Conservation (phyloP, 345 rosid species). For the Reutealis trisperma region DNA sequence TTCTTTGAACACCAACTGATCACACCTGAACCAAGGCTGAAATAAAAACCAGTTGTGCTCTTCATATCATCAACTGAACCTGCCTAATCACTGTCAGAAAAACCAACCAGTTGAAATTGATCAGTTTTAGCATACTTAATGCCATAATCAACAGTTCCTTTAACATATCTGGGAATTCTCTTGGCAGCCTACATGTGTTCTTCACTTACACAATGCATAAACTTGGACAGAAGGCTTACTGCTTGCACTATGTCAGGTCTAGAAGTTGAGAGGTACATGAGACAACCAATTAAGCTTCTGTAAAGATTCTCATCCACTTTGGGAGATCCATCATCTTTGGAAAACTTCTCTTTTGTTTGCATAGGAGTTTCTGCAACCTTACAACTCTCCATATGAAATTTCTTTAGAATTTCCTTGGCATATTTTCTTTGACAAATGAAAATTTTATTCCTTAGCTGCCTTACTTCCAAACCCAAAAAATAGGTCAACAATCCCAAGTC, state of each 20-base stretch:
- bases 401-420: background rate
- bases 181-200: background rate
- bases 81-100: background rate
- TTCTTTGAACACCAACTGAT: slow-evolving; percentile 2
- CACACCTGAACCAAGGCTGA: background rate
- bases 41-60: too few species aligned
- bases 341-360: background rate
- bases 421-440: background rate
- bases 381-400: background rate
- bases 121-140: background rate
- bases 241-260: background rate
- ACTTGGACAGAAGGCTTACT: background rate
- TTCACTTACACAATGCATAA: too few species aligned
- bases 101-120: background rate
- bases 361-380: background rate
- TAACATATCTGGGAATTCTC: background rate
- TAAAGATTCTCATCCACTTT: too few species aligned
- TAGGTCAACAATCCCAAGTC: too few species aligned
- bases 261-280: background rate
- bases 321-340: too few species aligned
- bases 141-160: background rate
- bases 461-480: too few species aligned
- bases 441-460: too few species aligned
- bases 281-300: too few species aligned
- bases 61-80: background rate